Conservation (phyloP, 306 rosid species). For the Trifolium subterraneum region DNA sequence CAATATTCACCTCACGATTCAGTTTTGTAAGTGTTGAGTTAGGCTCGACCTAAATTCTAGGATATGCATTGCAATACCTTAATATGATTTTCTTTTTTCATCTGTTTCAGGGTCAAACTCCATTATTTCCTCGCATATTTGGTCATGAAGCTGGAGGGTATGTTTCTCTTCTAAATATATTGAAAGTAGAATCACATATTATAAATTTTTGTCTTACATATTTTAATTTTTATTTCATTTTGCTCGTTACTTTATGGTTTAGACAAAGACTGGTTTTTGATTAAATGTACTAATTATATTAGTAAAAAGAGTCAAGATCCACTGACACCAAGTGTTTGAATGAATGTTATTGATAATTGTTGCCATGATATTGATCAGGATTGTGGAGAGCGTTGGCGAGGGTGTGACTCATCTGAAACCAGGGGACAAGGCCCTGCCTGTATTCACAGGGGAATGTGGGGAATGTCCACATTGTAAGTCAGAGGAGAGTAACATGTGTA, state of each 20-base stretch:
- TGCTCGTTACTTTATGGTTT: background rate
- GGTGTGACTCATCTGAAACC: constrained; percentile 81
- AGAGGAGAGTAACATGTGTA: constrained; percentile 96
- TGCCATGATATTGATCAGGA: constrained; percentile 43
- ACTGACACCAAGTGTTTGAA: background rate
- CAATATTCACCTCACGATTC: no score
- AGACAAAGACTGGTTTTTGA: background rate
- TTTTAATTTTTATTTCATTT: background rate
- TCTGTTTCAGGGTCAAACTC: constrained; percentile 75
- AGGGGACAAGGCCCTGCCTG: constrained; percentile 91
- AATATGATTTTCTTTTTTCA: background rate
- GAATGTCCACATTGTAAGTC: constrained; percentile 86
- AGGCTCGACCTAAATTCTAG: no score
- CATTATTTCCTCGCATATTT: constrained; percentile 86
- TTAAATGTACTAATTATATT: background rate
- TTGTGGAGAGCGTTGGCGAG: constrained; percentile 86
- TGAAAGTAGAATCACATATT: background rate
- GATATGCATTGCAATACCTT: background rate
- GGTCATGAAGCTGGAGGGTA: constrained; percentile 99
- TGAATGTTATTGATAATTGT: background rate
- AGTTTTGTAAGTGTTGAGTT: no score
- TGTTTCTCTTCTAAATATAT: constrained; percentile 23
- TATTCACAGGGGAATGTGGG: constrained; percentile 91
- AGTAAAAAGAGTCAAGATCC: no score
- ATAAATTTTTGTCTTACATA: background rate